Base-by-base conservation (phyloP, 768 basidiomycete genomes). In the Hirschioporus abietinus region DNA sequence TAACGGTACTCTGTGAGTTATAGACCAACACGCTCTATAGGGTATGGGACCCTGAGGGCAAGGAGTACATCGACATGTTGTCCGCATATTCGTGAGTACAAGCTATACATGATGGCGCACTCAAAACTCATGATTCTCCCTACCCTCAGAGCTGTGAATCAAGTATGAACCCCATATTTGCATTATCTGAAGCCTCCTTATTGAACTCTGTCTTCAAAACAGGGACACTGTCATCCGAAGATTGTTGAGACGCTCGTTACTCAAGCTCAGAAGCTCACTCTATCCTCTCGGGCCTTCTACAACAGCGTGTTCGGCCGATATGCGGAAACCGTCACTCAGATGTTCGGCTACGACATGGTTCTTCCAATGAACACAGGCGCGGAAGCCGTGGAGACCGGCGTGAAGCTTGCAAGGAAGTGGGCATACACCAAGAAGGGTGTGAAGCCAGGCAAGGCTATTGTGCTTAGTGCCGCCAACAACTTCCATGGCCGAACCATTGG, bases 361-460 rank as follows among this genome's bases (percentile, higher is more conserved):
- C 82, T 99, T 9, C 96, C 96, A 25, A 97, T 99, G 95, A 99
- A 99, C 83, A 99, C 96, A 0, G 96, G 96, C 60, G 95, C 95
- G 0, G 97, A 99, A 74, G 97, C 97, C 8, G 97, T 99, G 65
- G 97, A 99, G 80, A 97, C 96, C 0, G 87, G 90, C n/a, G 77
- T 99, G 75, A 99, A 99, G 83, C 84, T 99, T 20, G 90, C 97
- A 0, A 80, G 97, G 71, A 98, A 98, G 80, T 99, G 97, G 97
- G 96, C 91, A 1, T 98, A 99, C 78, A 83, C 83, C 80, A 86
- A 86, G 79, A 99, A 94, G 81, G 88, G 86, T 58, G 89, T 93
- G 35, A 81, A 86, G 63, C 88, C 88, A 65, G 93, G 92, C 62
- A 83, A 90, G 71, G 97, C 96, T 0, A 86, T 95, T 72, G 84